phyloP scores from a whole-genome alignment of 345 rosid genomes.

The Salix suchowensis region DNA sequence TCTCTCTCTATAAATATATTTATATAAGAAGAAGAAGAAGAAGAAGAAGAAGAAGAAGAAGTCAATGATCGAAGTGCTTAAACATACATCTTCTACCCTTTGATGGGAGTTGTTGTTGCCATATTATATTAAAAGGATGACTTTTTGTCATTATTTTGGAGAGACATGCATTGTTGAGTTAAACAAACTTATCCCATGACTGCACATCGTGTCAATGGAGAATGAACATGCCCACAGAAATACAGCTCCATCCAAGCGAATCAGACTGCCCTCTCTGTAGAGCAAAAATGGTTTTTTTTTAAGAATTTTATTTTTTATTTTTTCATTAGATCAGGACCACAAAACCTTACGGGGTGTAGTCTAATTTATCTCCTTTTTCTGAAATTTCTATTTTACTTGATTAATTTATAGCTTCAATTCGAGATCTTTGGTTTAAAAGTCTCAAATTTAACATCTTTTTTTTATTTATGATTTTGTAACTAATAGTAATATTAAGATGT shows the following conservation, averaged over 20 bases:
- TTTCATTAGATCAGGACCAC: no score
- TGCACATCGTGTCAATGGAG: conserved; percentile 18
- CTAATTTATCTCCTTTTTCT: no score
- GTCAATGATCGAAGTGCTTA: conserved; percentile 15
- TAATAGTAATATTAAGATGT: background rate
- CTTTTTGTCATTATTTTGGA: background rate
- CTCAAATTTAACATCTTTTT: no score
- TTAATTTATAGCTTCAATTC: no score
- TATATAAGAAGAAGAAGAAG: no score
- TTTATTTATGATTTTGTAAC: no score
- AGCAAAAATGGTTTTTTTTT: no score
- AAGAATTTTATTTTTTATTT: background rate
- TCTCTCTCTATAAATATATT: no score
- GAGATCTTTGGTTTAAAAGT: no score
- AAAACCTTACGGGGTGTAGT: no score
- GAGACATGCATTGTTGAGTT: conserved; percentile 6
- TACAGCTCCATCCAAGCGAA: background rate
- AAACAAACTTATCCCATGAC: conserved; percentile 29
- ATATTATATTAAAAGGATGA: background rate
- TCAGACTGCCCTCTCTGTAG: background rate
- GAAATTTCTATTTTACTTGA: no score
- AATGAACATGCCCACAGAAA: conserved; percentile 20
- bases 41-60: background rate
- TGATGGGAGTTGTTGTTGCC: conserved; percentile 25
- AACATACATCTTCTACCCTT: background rate